phyloP scores from a whole-genome alignment of 495 filamentous ascomycete genomes.

The Trypethelium eluteriae region DNA sequence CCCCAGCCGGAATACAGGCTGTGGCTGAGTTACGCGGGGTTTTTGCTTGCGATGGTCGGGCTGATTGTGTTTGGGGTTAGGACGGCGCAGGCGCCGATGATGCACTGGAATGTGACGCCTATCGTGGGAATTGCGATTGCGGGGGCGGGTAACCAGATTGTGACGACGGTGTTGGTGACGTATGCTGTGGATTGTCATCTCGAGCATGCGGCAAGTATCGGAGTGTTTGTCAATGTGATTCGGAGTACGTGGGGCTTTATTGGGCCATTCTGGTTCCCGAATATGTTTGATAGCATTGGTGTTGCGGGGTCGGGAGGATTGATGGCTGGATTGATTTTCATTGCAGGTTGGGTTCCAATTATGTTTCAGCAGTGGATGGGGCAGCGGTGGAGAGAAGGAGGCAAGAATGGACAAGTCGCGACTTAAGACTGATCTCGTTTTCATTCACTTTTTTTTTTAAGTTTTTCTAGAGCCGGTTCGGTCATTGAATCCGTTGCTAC shows the following conservation, averaged over 20 bases:
- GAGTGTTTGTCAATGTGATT: conserved; percentile 51
- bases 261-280: conserved; percentile 51
- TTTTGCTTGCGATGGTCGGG: conserved; percentile 42
- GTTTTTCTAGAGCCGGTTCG: background rate
- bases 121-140: conserved; percentile 46
- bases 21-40: conserved; percentile 49
- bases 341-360: conserved; percentile 1
- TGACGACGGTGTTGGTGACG: conserved; percentile 49
- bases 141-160: conserved; percentile 47
- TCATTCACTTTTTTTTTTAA: background rate
- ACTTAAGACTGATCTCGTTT: background rate
- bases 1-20: conserved; percentile 42
- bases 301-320: conserved; percentile 39
- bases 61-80: conserved; percentile 47
- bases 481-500: no score
- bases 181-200: conserved; percentile 48
- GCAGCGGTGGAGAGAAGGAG: conserved; percentile 1
- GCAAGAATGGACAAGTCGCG: background rate
- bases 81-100: conserved; percentile 34
- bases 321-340: conserved; percentile 30
- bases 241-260: conserved; percentile 51
- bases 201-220: conserved; percentile 44
- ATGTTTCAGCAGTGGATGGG: background rate
- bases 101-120: conserved; percentile 44
- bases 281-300: conserved; percentile 44